Evolutionary conservation across 208 protist species (phyloP).

Genomic region (Angomonas desouzai): DNA sequence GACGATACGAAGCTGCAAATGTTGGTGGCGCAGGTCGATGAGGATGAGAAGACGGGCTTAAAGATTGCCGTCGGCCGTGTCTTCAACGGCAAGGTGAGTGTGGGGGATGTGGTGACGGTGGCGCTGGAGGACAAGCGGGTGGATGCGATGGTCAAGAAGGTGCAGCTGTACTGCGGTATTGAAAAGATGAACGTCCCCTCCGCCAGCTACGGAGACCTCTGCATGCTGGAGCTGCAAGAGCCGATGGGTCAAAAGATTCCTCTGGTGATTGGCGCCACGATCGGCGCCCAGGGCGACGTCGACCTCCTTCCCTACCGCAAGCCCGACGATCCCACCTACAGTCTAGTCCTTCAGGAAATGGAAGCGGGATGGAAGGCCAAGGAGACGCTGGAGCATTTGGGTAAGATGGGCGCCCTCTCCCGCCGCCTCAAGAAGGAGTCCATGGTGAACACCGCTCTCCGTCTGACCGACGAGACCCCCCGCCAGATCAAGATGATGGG

Average conservation of each 20-base stretch:
- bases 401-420: constrained; percentile 54
- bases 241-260: constrained; percentile 84
- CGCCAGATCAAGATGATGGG: constrained; percentile 86
- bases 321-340: constrained; percentile 95
- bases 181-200: constrained; percentile 55
- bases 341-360: constrained; percentile 89
- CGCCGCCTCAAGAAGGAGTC: constrained; percentile 87
- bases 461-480: constrained; percentile 43
- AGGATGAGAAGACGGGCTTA: constrained; percentile 67
- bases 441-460: constrained; percentile 93
- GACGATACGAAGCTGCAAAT: constrained; percentile 81
- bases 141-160: constrained; percentile 83
- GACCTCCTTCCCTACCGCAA: constrained; percentile 80
- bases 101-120: constrained; percentile 85
- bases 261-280: constrained; percentile 84
- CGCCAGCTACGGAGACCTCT: constrained; percentile 84
- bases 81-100: constrained; percentile 81
- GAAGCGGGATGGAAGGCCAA: constrained; percentile 88
- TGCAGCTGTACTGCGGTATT: constrained; percentile 84
- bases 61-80: constrained; percentile 94
- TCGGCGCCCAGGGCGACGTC: constrained; percentile 66
- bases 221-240: constrained; percentile 77
- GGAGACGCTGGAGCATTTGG: constrained; percentile 80
- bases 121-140: constrained; percentile 76
- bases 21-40: constrained; percentile 94